Evolutionary conservation across 176 grass and related monocot genomes (phyloP), one percentile per base, ranked within the genome.

Genomic region (Pontederia crassipes): DNA sequence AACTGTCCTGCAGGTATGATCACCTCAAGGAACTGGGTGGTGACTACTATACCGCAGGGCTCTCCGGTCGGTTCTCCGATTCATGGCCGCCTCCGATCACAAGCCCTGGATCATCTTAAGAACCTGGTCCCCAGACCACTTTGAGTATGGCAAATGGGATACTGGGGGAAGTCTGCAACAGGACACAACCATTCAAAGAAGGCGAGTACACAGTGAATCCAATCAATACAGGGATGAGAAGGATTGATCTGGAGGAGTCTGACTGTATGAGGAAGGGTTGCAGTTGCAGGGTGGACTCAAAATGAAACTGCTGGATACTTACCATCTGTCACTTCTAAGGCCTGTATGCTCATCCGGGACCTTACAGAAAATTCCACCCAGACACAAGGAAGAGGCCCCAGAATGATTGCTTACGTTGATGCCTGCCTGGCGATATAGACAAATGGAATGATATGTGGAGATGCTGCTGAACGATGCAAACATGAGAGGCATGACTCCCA

Each of bases 361-460:
- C 85, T 35, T 95, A 95, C 74, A 69, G 50, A 15, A 52, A 15
- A 12, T 52, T 52, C 50, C 50, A 52, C 8, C 50, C 50, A 8
- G 50, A 52, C 50, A 10, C 12, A 11, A 52, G 50, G 9, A 52
- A 52, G 10, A 52, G 14, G 50, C 10, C 10, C 11, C 50, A 3
- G 11, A 15, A 15, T 52, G 50, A 11, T 12, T 52, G 50, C 50
- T 10, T 52, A 3, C 32, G 6, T 40, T 40, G 32, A 7, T 40
- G 32, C 32, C 6, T 40, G 32, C 32, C 32, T 40, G 32, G 32
- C 32, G 2, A 0, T 40, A 40, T 40, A 40, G 89, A 95, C 9
- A 52, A 76, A 0, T 95, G 89, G 89, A 95, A 80, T 48, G 82
- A 95, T 78, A 54, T 95, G 76, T 86, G 85, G 62, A 89, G 64